Conservation (phyloP, 192 early-diverging fungal species). For the Backusella circina region DNA sequence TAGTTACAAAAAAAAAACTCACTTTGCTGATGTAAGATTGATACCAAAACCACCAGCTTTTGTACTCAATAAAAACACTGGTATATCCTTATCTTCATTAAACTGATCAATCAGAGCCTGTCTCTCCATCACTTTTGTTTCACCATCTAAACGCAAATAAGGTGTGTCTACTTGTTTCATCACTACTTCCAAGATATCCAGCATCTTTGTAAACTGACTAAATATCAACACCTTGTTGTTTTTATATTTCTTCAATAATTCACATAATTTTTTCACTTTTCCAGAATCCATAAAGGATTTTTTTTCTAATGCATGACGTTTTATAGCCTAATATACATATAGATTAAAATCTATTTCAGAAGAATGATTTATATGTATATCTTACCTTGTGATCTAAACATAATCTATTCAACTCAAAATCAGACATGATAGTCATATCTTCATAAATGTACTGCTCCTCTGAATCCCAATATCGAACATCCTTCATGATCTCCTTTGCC, state of each 20-base stretch:
- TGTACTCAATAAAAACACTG: conserved; percentile 72
- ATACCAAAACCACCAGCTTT: conserved; percentile 83
- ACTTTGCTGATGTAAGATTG: conserved; percentile 73
- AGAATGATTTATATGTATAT: too few relatives aligned
- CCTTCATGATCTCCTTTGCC: conserved; percentile 59
- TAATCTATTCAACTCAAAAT: conserved; percentile 79
- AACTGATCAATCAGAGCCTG: conserved; percentile 78
- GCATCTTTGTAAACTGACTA: conserved; percentile 78
- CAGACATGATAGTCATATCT: conserved; percentile 84
- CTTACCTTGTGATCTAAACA: conserved; percentile 57
- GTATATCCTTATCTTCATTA: conserved; percentile 48
- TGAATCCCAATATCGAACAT: conserved; percentile 73
- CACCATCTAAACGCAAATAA: conserved; percentile 67
- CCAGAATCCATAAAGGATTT: conserved; percentile 69
- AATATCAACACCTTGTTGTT: conserved; percentile 78
- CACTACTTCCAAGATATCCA: conserved; percentile 81
- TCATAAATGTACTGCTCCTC: conserved; percentile 72
- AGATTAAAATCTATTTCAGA: too few relatives aligned
- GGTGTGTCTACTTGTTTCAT: conserved; percentile 46
- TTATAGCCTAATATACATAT: conserved; percentile 41
- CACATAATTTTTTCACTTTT: conserved; percentile 64
- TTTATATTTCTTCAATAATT: conserved; percentile 49
- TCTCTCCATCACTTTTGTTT: conserved; percentile 63
- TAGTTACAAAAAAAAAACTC: neutral
- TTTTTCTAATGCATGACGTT: conserved; percentile 41